These are phyloP conservation scores for Russula virescens DNA, from an alignment of 768 basidiomycete species.

Conservation along the genomic window DNA sequence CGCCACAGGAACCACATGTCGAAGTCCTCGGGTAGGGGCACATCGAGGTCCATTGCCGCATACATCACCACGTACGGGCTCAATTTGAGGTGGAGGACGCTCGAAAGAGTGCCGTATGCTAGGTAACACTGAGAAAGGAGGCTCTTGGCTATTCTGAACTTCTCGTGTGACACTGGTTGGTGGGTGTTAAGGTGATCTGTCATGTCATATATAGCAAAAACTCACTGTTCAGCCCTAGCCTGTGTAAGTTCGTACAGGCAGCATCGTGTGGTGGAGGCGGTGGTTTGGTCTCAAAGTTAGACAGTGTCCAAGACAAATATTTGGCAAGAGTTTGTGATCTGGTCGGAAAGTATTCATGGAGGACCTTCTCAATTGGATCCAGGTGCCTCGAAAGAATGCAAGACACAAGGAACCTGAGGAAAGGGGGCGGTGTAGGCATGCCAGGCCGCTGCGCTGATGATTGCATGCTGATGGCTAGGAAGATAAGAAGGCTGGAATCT, in stretches of 20 bases:
- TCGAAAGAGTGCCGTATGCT: background rate
- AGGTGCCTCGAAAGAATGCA: conserved; percentile 6
- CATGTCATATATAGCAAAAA: background rate
- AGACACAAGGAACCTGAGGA: conserved; percentile 8
- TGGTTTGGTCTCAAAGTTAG: background rate
- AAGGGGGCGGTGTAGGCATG: background rate
- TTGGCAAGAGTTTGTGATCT: conserved; percentile 16
- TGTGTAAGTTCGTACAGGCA: conserved; percentile 3
- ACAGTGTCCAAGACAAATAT: conserved; percentile 5
- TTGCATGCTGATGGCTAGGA: background rate
- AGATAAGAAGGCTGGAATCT: background rate
- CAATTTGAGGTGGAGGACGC: conserved; percentile 13
- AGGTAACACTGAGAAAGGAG: conserved; percentile 5
- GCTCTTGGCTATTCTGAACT: conserved; percentile 15
- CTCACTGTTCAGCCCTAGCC: conserved; percentile 17
- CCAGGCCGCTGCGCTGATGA: background rate
- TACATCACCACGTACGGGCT: conserved; percentile 22
- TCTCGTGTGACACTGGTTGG: conserved; percentile 8
- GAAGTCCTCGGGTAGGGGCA: conserved; percentile 16
- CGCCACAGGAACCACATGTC: conserved; percentile 21
- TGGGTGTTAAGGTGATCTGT: background rate
- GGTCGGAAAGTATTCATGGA: conserved; percentile 7
- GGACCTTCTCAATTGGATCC: conserved; percentile 12
- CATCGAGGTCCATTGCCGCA: conserved; percentile 22
- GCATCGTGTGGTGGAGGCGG: conserved; percentile 12